Base-by-base conservation (phyloP, 2,329 filamentous ascomycete species). In the Colletotrichum sansevieriae region DNA sequence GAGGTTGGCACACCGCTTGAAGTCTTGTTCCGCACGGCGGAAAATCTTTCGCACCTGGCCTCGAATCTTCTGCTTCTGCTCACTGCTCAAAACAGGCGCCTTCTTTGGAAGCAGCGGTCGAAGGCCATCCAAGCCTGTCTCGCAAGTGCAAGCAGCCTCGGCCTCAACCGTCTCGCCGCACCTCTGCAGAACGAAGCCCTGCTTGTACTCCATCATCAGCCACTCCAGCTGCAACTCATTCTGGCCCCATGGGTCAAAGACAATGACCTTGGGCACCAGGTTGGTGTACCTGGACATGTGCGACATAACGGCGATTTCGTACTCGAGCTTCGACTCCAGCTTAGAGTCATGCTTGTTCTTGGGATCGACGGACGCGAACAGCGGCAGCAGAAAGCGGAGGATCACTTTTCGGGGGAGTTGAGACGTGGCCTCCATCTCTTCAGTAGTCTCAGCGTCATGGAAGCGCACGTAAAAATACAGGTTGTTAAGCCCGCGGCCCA, bases 241-340 rank as follows among this genome's bases (percentile, higher is more conserved):
- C 18, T 65, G 56, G 5, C 43, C 71, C 33, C 61, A 58, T 2
- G 71, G 66, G 37, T 72, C 72, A 25, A 68, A 71, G 35, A 58
- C 43, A 4, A 70, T 37, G 3, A 71, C 49, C 4, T 18, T 39
- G 0, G 71, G 69, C 2, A 68, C 54, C 41, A 39, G 3, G 33
- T 35, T 15, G 4, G 55, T 44, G 1, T 56, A 47, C 35, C 55
- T 39, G 11, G 44, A 22, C 12, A 63, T 51, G n/a, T 41, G 44
- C 4, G 54, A 35, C 66, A 72, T 72, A 41, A 63, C 70, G 13
- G 71, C 69, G 20, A 73, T 70, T 47, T 73, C 72, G 47, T 47
- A 46, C 46, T 71, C 68, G 29, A 67, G 55, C 35, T 67, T 39
- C 37, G 37, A 46, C 46, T 71, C 25, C 29, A 54, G 29, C 29